Evolutionary conservation across 805 yeast genomes (phyloP).

Genomic region (Hanseniaspora vineae): DNA sequence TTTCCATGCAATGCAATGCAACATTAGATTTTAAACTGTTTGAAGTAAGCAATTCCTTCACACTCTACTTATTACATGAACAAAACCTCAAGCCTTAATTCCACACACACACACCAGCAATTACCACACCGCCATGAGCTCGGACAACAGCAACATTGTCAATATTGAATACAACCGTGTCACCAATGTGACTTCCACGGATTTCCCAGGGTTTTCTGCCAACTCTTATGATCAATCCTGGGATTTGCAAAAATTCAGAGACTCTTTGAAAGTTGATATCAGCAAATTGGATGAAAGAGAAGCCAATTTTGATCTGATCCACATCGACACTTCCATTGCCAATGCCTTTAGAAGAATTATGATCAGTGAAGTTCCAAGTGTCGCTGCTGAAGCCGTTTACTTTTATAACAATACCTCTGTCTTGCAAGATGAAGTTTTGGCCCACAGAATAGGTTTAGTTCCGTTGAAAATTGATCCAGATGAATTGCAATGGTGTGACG

Average conservation of each 20-base stretch:
- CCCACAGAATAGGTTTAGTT: slow-evolving; percentile 87
- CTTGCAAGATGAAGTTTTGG: slow-evolving; percentile 91
- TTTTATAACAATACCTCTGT: slow-evolving; percentile 92
- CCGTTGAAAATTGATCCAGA: slow-evolving; percentile 92
- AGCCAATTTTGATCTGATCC: slow-evolving; percentile 77
- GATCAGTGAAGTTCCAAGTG: slow-evolving; percentile 93
- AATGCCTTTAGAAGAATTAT: slow-evolving; percentile 95
- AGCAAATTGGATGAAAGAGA: slow-evolving; percentile 50
- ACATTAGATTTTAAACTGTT: neutral
- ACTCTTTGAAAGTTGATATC: slow-evolving; percentile 53
- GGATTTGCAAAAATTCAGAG: slow-evolving; percentile 71
- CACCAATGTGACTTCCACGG: slow-evolving; percentile 77
- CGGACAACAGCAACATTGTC: slow-evolving; percentile 38
- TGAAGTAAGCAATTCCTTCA: too few species aligned
- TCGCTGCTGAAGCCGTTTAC: slow-evolving; percentile 87
- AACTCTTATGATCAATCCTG: slow-evolving; percentile 57
- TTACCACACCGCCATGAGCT: neutral
- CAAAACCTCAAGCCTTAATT: too few species aligned
- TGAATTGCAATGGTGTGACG: slow-evolving; percentile 69
- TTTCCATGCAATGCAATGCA: neutral
- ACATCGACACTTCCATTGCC: slow-evolving; percentile 83
- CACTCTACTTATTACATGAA: too few species aligned
- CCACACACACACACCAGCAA: neutral
- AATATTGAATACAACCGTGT: slow-evolving; percentile 87
- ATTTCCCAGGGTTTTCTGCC: slow-evolving; percentile 76